phyloP scores from a whole-genome alignment of 345 rosid species.

The Psidium guajava region DNA sequence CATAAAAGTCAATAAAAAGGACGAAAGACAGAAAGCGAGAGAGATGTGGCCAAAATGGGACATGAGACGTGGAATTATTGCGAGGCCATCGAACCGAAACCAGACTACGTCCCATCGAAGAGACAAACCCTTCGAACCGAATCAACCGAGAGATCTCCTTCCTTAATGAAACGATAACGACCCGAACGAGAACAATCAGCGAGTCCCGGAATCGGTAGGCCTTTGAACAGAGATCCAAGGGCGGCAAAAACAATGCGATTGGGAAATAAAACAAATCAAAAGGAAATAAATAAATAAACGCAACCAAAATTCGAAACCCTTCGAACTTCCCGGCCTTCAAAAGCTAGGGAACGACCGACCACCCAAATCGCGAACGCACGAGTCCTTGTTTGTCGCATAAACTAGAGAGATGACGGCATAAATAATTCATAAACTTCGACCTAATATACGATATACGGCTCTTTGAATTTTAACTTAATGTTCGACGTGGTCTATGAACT shows the following conservation, averaged over 20 bases:
- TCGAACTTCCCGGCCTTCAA: background rate
- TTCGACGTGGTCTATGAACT: no score
- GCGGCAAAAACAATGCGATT: background rate
- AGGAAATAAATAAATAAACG: no score
- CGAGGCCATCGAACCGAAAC: background rate
- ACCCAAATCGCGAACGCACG: background rate
- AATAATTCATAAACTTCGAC: no score
- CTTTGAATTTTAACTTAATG: no score
- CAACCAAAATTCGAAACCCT: background rate
- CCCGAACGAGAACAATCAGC: background rate
- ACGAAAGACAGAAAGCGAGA: background rate
- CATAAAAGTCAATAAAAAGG: background rate
- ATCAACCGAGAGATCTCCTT: background rate
- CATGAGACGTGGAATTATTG: background rate
- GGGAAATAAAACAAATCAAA: background rate
- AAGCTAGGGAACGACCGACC: background rate
- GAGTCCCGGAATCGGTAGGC: background rate
- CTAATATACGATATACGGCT: no score
- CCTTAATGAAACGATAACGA: background rate
- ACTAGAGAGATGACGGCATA: no score
- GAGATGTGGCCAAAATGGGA: background rate
- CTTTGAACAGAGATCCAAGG: background rate
- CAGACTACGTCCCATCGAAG: conserved; percentile 1
- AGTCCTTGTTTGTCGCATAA: no score
- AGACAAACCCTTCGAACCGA: background rate